Conservation (phyloP, 768 basidiomycete species). For the Fibroporia radiculosa region DNA sequence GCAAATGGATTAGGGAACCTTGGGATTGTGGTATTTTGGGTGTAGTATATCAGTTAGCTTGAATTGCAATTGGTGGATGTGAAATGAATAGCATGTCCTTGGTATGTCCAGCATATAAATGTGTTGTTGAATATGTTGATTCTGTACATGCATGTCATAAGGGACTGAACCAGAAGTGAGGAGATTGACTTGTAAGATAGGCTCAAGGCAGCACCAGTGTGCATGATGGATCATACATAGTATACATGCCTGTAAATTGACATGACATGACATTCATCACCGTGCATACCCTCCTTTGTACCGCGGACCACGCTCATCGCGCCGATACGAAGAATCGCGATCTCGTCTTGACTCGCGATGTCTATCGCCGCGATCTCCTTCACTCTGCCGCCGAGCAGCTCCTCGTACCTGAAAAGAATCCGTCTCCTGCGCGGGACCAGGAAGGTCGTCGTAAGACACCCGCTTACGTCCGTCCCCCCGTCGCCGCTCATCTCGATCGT, state of each 20-base stretch:
- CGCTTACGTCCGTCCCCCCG: conserved; percentile 3
- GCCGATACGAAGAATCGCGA: conserved; percentile 6
- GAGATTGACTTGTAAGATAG: no score
- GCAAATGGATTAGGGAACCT: conserved; percentile 4
- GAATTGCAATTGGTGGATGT: no score
- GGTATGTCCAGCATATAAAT: no score
- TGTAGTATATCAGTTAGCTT: not conserved
- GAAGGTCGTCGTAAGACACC: conserved; percentile 11
- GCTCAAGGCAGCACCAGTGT: no score
- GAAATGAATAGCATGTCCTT: no score
- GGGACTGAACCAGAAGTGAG: no score
- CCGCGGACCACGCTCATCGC: conserved; percentile 21
- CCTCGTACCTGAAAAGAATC: conserved; percentile 19
- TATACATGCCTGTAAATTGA: no score
- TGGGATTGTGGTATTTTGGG: not conserved
- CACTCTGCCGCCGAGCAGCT: conserved; percentile 13
- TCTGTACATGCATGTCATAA: no score
- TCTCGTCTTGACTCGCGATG: conserved; percentile 8
- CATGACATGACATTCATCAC: conserved; percentile 14
- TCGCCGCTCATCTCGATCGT: conserved; percentile 4
- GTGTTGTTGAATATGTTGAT: no score
- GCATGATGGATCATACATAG: no score
- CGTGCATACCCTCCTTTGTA: conserved; percentile 25
- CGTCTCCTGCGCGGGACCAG: conserved; percentile 19
- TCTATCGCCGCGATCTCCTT: conserved; percentile 12